These are phyloP conservation scores for Pleurotus djamor DNA, from an alignment of 768 basidiomycete genomes.

Conservation along the genomic window DNA sequence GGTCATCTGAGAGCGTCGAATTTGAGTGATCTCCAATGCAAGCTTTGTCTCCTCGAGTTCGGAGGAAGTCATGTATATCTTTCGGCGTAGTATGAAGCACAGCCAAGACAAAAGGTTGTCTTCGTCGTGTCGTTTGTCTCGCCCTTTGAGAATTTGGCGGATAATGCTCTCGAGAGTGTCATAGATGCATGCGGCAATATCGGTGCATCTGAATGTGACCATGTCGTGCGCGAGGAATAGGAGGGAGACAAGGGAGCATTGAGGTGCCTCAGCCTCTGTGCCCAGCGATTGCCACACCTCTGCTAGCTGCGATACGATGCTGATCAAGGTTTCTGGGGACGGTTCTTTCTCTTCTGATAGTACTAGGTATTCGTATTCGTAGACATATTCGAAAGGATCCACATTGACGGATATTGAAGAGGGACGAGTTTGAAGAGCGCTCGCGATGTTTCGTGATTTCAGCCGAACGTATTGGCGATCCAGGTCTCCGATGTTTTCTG, in stretches of 20 bases:
- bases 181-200: background rate
- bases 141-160: background rate
- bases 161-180: background rate
- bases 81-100: background rate
- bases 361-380: background rate
- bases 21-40: background rate
- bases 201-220: background rate
- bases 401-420: background rate
- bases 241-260: background rate
- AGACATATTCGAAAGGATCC: background rate
- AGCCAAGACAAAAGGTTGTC: background rate
- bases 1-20: background rate
- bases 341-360: background rate
- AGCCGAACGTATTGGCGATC: background rate
- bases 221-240: background rate
- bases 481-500: background rate
- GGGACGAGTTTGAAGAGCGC: background rate
- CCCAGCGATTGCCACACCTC: background rate
- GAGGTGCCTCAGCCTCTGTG: background rate
- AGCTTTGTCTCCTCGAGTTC: background rate
- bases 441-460: background rate
- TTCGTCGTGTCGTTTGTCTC: background rate
- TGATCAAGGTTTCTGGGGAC: background rate
- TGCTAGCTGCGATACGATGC: background rate
- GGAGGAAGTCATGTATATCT: background rate